Percentiles rank a stretch among this genome's conserved stretches.
Conservation (phyloP, 352 stramenopile genomes). For the Phytophthora tentaculata region DNA sequence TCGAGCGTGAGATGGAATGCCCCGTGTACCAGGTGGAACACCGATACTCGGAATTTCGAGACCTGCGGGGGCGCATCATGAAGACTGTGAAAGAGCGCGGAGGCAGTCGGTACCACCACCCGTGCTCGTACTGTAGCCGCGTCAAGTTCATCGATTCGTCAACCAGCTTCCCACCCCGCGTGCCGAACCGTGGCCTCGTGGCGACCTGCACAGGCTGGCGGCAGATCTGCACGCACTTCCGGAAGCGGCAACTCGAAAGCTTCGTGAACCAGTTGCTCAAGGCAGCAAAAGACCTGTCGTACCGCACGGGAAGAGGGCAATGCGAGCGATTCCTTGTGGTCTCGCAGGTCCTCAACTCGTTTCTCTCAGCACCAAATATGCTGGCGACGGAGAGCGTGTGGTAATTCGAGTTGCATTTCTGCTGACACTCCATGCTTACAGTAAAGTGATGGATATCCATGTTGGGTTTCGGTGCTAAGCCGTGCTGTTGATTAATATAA, state of each 20-base stretch:
- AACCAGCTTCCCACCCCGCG: slow-evolving; percentile 53
- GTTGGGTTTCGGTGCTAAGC: background rate
- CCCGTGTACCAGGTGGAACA: slow-evolving; percentile 56
- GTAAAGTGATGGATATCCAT: background rate
- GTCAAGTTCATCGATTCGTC: slow-evolving; percentile 54
- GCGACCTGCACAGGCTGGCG: slow-evolving; percentile 30
- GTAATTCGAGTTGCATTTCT: slow-evolving; percentile 2
- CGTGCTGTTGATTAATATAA: slow-evolving; percentile 9
- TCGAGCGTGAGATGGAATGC: slow-evolving; percentile 27
- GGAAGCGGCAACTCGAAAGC: slow-evolving; percentile 37
- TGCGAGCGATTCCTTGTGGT: slow-evolving; percentile 59
- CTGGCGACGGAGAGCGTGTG: slow-evolving; percentile 24
- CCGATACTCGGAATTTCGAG: slow-evolving; percentile 62
- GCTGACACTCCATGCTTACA: background rate
- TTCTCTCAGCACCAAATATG: slow-evolving; percentile 50
- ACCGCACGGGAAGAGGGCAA: slow-evolving; percentile 36
- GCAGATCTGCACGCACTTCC: slow-evolving; percentile 30
- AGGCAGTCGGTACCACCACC: slow-evolving; percentile 40
- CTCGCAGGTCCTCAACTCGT: slow-evolving; percentile 60
- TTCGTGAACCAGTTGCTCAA: slow-evolving; percentile 57
- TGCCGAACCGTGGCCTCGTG: slow-evolving; percentile 30
- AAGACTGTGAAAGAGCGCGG: slow-evolving; percentile 23
- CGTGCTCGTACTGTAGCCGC: slow-evolving; percentile 58
- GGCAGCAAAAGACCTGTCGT: slow-evolving; percentile 53
- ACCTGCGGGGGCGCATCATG: slow-evolving; percentile 43